Evolutionary conservation across 129 eudicot genomes (phyloP).

Genomic region (Deinandra increscens): DNA sequence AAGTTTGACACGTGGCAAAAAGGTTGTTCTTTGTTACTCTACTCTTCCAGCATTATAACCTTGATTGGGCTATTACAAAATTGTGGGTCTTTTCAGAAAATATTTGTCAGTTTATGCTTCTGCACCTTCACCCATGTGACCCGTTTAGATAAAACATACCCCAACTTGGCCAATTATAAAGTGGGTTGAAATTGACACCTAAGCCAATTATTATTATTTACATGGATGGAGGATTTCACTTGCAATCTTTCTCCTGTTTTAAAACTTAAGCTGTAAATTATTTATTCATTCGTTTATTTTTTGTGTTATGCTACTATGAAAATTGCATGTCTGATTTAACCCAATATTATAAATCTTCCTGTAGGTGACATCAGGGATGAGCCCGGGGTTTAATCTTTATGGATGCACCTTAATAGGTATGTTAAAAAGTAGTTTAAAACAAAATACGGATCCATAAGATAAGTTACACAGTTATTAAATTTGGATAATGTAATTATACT

Average conservation of each 20-base stretch:
- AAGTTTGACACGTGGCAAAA: constrained; percentile 96
- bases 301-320: neutral
- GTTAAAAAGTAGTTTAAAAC: constrained; percentile 4
- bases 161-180: neutral
- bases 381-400: constrained; percentile 83
- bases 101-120: neutral
- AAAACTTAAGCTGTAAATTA: neutral
- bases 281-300: neutral
- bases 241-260: neutral
- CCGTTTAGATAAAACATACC: neutral
- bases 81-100: too few species aligned
- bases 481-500: neutral
- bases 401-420: constrained; percentile 92
- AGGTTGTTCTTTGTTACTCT: constrained; percentile 39
- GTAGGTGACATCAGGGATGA: constrained; percentile 92
- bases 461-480: neutral
- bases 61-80: neutral
- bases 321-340: neutral
- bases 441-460: neutral
- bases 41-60: neutral
- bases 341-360: neutral
- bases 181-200: neutral
- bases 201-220: neutral
- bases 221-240: neutral
- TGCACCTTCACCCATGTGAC: neutral